Evolutionary conservation across 352 stramenopile genomes (phyloP).

Genomic region (Phytophthora pluvialis): DNA sequence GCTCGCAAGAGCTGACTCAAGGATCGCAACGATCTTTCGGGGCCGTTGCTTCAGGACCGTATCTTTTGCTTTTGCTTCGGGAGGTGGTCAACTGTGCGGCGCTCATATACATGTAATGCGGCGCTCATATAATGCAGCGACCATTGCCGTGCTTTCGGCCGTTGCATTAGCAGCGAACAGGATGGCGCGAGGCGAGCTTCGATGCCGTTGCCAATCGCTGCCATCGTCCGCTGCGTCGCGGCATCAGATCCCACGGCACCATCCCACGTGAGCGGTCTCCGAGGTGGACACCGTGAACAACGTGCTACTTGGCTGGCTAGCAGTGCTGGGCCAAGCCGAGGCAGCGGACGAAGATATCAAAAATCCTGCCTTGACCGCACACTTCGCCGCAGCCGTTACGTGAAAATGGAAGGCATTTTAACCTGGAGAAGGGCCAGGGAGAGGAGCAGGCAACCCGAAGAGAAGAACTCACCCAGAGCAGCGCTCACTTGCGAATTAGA

Average conservation of each 20-base stretch:
- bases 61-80: slow-evolving; percentile 23
- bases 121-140: too few species aligned
- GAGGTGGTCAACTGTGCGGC: too few species aligned
- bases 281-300: slow-evolving; percentile 1
- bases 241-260: slow-evolving; percentile 5
- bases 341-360: slow-evolving; percentile 4
- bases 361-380: slow-evolving; percentile 22
- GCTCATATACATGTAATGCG: too few species aligned
- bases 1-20: slow-evolving; percentile 22
- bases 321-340: slow-evolving; percentile 10
- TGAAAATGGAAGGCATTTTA: slow-evolving; percentile 32
- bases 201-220: neutral
- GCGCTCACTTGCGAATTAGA: slow-evolving; percentile 35
- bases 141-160: too few species aligned
- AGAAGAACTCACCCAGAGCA: slow-evolving; percentile 26
- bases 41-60: slow-evolving; percentile 32
- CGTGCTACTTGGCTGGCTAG: neutral
- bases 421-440: slow-evolving; percentile 26
- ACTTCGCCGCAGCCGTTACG: slow-evolving; percentile 29
- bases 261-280: slow-evolving; percentile 15
- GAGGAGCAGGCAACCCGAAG: slow-evolving; percentile 23
- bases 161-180: too few species aligned
- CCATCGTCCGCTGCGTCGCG: neutral
- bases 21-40: slow-evolving; percentile 31
- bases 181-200: neutral